Evolutionary conservation across 768 basidiomycete genomes (phyloP).

Genomic region (Polyporus arcularius): DNA sequence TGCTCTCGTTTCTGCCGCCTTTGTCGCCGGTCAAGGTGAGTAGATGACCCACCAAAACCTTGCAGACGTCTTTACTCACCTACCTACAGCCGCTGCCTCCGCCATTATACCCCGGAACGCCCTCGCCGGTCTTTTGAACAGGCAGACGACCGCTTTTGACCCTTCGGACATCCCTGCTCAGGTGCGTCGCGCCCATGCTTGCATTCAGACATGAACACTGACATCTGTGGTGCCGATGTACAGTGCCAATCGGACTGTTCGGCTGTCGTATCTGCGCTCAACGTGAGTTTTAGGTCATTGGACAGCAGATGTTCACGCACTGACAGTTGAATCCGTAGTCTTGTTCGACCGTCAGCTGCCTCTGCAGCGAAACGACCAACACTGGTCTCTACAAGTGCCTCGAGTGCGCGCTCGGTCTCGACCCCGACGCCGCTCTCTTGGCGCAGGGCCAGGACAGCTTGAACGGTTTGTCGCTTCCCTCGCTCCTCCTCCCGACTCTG

Average conservation of each 20-base stretch:
- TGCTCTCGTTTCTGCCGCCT: slow-evolving; percentile 9
- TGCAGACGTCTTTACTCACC: no score
- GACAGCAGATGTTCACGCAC: not conserved
- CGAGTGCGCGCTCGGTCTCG: slow-evolving; percentile 15
- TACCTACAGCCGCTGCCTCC: no score
- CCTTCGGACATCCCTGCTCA: not conserved
- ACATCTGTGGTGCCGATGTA: not conserved
- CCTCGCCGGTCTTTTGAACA: not conserved
- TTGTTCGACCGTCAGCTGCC: slow-evolving; percentile 10
- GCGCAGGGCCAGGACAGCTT: slow-evolving; percentile 9
- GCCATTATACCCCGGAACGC: not conserved
- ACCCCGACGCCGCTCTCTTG: slow-evolving; percentile 1
- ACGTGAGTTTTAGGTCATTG: slow-evolving; percentile 1
- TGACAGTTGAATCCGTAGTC: not conserved
- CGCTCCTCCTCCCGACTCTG: not conserved
- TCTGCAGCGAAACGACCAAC: slow-evolving; percentile 15
- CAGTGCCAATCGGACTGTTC: slow-evolving; percentile 16
- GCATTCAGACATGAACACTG: no score
- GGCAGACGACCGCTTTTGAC: slow-evolving; percentile 6
- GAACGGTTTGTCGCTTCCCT: not conserved
- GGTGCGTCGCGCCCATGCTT: not conserved
- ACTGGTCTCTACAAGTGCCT: slow-evolving; percentile 13
- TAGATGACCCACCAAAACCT: not conserved
- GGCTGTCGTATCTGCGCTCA: slow-evolving; percentile 1
- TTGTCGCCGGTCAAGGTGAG: slow-evolving; percentile 16